Evolutionary conservation across 129 eudicot species (phyloP).

Genomic region (Pseudognaphalium luteoalbum): DNA sequence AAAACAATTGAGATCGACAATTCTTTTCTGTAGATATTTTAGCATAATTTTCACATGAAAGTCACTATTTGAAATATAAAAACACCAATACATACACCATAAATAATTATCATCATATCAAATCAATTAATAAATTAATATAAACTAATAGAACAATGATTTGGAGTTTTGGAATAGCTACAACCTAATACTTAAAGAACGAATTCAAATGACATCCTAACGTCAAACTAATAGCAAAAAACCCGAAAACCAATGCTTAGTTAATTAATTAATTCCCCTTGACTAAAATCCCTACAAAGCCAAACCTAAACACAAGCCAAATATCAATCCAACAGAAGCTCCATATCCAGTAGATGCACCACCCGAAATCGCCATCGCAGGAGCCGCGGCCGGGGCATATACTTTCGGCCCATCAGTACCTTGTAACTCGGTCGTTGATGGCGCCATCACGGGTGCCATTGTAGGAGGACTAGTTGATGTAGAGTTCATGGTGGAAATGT

Average conservation of each 20-base stretch:
- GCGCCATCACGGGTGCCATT: conserved; percentile 1
- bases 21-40: too few relatives aligned
- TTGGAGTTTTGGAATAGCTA: background rate
- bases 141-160: background rate
- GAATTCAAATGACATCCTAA: conserved; percentile 5
- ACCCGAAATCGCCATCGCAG: conserved; percentile 23
- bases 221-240: background rate
- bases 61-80: background rate
- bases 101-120: background rate
- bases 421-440: conserved; percentile 8
- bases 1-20: too few relatives aligned
- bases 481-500: background rate
- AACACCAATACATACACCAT: background rate
- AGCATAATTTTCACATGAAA: background rate
- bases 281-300: background rate
- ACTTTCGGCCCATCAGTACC: conserved; percentile 7
- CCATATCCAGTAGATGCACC: conserved; percentile 12
- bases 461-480: conserved; percentile 14
- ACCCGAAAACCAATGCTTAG: background rate
- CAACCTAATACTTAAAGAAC: conserved; percentile 13
- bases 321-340: conserved; percentile 26
- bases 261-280: too few relatives aligned
- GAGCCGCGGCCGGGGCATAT: conserved; percentile 23
- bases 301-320: conserved; percentile 22
- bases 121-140: background rate